Percentiles rank a stretch among this genome's conserved stretches.
Conservation (phyloP, 768 basidiomycete species). For the Phylloporus scabripes region DNA sequence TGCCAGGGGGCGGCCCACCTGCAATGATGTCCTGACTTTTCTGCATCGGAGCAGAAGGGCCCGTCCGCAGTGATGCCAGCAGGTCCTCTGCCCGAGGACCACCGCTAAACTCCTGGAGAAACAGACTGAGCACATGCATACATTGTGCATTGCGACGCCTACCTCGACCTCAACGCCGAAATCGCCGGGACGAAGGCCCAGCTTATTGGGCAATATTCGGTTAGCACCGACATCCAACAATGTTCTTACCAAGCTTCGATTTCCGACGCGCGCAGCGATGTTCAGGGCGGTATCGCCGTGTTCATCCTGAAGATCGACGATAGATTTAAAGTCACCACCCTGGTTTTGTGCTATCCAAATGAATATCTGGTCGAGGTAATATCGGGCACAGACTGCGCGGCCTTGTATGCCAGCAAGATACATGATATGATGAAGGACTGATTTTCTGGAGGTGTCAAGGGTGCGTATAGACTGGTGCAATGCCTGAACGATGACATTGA, state of each 20-base stretch:
- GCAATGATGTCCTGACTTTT: constrained; percentile 85
- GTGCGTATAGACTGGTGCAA: constrained; percentile 79
- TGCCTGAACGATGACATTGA: constrained; percentile 56
- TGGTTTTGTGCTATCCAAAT: constrained; percentile 78
- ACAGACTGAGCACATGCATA: constrained; percentile 1
- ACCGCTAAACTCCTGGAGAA: constrained; percentile 57
- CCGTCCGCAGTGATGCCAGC: constrained; percentile 65
- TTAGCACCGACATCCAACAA: constrained; percentile 92
- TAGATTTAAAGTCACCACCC: constrained; percentile 65
- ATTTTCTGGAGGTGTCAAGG: constrained; percentile 79
- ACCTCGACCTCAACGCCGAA: constrained; percentile 94
- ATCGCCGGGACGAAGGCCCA: constrained; percentile 89
- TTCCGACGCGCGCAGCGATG: constrained; percentile 92
- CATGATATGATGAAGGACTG: constrained; percentile 87
- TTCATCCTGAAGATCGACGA: constrained; percentile 90
- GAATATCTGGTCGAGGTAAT: constrained; percentile 89
- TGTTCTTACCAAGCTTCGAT: constrained; percentile 77
- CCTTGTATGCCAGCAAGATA: constrained; percentile 90
- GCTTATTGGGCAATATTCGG: constrained; percentile 80
- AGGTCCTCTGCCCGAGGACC: constrained; percentile 75
- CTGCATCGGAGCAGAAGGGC: constrained; percentile 72
- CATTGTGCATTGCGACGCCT: constrained; percentile 18
- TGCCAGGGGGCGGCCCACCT: constrained; percentile 37
- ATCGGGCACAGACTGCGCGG: constrained; percentile 74
- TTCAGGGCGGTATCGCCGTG: constrained; percentile 96